Evolutionary conservation across 352 stramenopile species (phyloP), one percentile per base, ranked within the genome.

Genomic region (Thraustotheca clavata): DNA sequence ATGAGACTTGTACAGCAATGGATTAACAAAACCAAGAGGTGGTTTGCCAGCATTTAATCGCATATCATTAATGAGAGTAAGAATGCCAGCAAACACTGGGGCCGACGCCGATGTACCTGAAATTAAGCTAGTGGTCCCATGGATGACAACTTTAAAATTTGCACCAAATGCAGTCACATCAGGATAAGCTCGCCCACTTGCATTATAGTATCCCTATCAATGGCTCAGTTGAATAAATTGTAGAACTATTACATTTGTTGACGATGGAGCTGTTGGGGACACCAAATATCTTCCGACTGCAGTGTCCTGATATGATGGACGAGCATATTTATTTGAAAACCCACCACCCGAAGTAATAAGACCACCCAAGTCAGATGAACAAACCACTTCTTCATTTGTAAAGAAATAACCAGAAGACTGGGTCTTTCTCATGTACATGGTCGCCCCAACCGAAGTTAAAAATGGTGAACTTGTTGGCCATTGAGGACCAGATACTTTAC

Each of bases 361-460:
- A 26, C 76, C 82, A 1, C 83, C 81, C 7, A 77, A 71, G 27
- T 88, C 71, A 6, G 74, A 74, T 38, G 82, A 91, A 69, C 83
- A 95, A 0, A 92, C 73, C 5, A 92, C 81, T 59, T 95, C 85
- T 31, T 91, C 81, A 34, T 27, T 11, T 52, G 59, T 39, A 34
- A 65, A 69, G 63, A 65, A 65, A 49, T 80, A 79, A 1, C 60
- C 67, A 24, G 39, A 67, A 50, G 48, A 83, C 57, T n/a, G 26
- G 4, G n/a, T 18, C 27, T 14, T n/a, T 35, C 49, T 62, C 2
- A 90, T 62, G 33, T 75, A 67, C 79, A 90, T 91, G n/a, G 90
- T 96, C 4, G 84, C 91, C 26, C 91, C 91, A 7, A 97, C 90
- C 0, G 88, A 79, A 2, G 87, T 96, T 60, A 97, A 81, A 71